phyloP scores from a whole-genome alignment of 208 protist species.

The Trypanosoma melophagium region DNA sequence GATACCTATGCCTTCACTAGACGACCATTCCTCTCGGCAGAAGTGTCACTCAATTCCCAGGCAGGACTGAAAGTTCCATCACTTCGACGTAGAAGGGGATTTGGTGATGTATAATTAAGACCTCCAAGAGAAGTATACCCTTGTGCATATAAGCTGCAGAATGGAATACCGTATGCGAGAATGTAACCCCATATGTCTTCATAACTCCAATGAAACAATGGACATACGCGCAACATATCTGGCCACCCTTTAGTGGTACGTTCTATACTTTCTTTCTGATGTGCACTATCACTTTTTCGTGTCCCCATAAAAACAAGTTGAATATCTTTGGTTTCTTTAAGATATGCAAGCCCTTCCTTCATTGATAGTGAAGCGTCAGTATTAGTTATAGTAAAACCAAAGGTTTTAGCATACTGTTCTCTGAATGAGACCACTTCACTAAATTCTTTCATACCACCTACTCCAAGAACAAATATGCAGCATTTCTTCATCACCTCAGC shows the following conservation, averaged over 20 bases:
- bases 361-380: constrained; percentile 44
- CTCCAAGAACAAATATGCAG: constrained; percentile 59
- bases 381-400: constrained; percentile 27
- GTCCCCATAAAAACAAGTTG: constrained; percentile 88
- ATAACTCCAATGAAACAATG: constrained; percentile 84
- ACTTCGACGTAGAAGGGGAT: constrained; percentile 42
- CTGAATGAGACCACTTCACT: constrained; percentile 72
- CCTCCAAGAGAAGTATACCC: constrained; percentile 90
- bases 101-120: constrained; percentile 45
- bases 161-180: constrained; percentile 51
- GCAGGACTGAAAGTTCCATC: constrained; percentile 75
- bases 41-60: constrained; percentile 48
- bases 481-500: constrained; percentile 38
- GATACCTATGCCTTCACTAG: background rate
- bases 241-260: constrained; percentile 84
- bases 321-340: constrained; percentile 45
- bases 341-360: constrained; percentile 48
- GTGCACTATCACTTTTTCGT: constrained; percentile 65
- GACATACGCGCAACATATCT: constrained; percentile 80
- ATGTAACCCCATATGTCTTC: constrained; percentile 83
- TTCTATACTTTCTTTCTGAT: constrained; percentile 56
- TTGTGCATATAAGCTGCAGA: constrained; percentile 79
- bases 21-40: constrained; percentile 52
- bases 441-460: constrained; percentile 58
- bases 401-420: constrained; percentile 37